These are phyloP conservation scores for Candida gorgasii DNA, from an alignment of 805 yeast species.

Conservation along the genomic window DNA sequence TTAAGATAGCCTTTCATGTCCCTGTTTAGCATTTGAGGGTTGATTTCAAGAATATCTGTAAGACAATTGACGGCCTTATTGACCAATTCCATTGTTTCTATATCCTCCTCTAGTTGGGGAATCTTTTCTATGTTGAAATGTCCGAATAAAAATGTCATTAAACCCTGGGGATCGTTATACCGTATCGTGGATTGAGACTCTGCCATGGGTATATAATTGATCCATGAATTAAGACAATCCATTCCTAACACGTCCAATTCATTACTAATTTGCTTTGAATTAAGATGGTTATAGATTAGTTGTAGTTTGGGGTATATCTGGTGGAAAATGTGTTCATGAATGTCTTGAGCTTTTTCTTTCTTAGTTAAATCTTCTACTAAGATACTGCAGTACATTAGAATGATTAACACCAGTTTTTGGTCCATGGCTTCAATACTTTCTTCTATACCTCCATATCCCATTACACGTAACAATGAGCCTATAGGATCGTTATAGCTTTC, in stretches of 20 bases:
- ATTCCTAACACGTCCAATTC: slow-evolving; percentile 14
- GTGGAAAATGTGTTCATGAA: slow-evolving; percentile 41
- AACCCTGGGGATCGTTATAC: slow-evolving; percentile 27
- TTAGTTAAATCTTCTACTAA: slow-evolving; percentile 54
- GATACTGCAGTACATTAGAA: slow-evolving; percentile 29
- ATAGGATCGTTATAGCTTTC: slow-evolving; percentile 45
- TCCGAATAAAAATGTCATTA: slow-evolving; percentile 24
- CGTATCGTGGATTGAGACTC: slow-evolving; percentile 34
- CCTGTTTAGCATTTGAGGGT: slow-evolving; percentile 41
- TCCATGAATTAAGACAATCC: slow-evolving; percentile 37
- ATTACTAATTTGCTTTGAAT: slow-evolving; percentile 1
- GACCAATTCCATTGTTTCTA: slow-evolving; percentile 17
- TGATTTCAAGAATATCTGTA: slow-evolving; percentile 48
- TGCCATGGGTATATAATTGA: slow-evolving; percentile 36
- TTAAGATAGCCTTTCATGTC: slow-evolving; percentile 20
- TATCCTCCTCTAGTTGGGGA: slow-evolving; percentile 2
- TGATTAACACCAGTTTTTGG: neutral
- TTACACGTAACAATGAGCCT: slow-evolving; percentile 18
- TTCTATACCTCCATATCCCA: too few relatives aligned
- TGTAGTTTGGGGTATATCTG: slow-evolving; percentile 29
- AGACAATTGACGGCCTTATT: slow-evolving; percentile 32
- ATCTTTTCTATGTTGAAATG: slow-evolving; percentile 14
- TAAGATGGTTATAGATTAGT: slow-evolving; percentile 21
- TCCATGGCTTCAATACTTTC: neutral
- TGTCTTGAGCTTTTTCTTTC: slow-evolving; percentile 24